Evolutionary conservation across 2,329 filamentous ascomycete species (phyloP).

Genomic region (Xylariales sp.): DNA sequence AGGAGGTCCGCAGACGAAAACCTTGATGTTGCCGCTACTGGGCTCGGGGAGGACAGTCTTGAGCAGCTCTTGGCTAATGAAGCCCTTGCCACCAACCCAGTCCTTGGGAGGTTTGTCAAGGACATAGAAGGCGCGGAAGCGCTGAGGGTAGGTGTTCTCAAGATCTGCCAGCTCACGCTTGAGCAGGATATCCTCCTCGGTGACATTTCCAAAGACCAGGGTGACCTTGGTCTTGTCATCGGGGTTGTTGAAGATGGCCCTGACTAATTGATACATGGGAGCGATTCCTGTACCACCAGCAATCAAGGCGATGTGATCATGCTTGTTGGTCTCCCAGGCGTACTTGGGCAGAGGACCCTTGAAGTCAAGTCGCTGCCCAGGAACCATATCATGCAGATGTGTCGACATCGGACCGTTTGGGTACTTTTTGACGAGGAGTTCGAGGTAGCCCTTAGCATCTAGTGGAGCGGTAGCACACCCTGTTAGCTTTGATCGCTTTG

Average conservation of each 20-base stretch:
- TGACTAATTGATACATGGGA: conserved; percentile 93
- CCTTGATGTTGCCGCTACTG: conserved; percentile 86
- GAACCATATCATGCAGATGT: conserved; percentile 78
- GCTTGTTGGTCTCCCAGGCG: conserved; percentile 84
- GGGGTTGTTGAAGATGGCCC: conserved; percentile 92
- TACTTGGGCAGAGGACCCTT: conserved; percentile 98
- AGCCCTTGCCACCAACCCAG: conserved; percentile 75
- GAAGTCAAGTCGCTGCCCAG: conserved; percentile 80
- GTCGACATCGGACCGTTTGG: conserved; percentile 86
- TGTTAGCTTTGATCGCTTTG: no score
- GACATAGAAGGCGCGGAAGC: conserved; percentile 93
- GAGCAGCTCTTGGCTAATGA: conserved; percentile 83
- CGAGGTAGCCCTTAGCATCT: conserved; percentile 76
- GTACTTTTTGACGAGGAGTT: conserved; percentile 91
- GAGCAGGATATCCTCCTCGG: conserved; percentile 86
- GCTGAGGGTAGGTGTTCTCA: conserved; percentile 92
- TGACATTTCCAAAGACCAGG: conserved; percentile 86
- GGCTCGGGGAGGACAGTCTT: conserved; percentile 94
- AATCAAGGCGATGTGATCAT: conserved; percentile 79
- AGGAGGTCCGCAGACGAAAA: conserved; percentile 94
- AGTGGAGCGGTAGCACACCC: no score
- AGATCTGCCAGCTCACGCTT: conserved; percentile 80
- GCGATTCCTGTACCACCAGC: conserved; percentile 97
- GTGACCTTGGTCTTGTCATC: conserved; percentile 97
- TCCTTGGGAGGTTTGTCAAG: conserved; percentile 78